A percentile compares a stretch with the other conserved stretches of the same genome.
These are phyloP conservation scores for Cyberlindnera samutprakarnensis DNA, from an alignment of 805 yeast genomes.

Conservation along the genomic window DNA sequence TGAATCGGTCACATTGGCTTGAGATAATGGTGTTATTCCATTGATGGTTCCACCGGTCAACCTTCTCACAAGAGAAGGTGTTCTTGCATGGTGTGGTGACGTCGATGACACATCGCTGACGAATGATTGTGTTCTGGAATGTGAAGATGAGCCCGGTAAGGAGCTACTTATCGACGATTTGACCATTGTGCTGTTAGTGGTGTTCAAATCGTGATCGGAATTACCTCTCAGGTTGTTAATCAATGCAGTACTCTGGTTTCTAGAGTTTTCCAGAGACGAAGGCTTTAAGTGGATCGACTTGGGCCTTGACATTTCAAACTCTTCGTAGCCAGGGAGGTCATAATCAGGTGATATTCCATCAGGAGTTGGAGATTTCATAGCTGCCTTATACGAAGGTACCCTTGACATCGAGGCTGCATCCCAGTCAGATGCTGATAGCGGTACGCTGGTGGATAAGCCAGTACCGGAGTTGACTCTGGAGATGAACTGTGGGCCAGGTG, in stretches of 20 bases:
- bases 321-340: slow-evolving; percentile 18
- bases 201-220: slow-evolving; percentile 3
- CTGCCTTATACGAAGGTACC: slow-evolving; percentile 83
- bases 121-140: no score
- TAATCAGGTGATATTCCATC: slow-evolving; percentile 69
- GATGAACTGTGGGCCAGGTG: slow-evolving; percentile 51
- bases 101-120: no score
- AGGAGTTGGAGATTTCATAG: slow-evolving; percentile 48
- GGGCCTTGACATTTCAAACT: slow-evolving; percentile 16
- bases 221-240: slow-evolving; percentile 17
- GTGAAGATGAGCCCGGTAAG: no score
- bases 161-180: no score
- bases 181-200: neutral
- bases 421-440: slow-evolving; percentile 25
- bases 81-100: no score
- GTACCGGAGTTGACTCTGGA: slow-evolving; percentile 51
- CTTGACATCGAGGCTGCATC: slow-evolving; percentile 42
- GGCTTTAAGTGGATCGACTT: slow-evolving; percentile 21
- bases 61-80: no score
- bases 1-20: no score
- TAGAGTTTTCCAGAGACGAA: slow-evolving; percentile 20
- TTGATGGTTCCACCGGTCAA: no score
- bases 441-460: slow-evolving; percentile 13
- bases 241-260: slow-evolving; percentile 21
- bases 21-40: no score